Base-by-base conservation (phyloP, 1,284 basidiomycete species). In the Amylostereum areolatum region DNA sequence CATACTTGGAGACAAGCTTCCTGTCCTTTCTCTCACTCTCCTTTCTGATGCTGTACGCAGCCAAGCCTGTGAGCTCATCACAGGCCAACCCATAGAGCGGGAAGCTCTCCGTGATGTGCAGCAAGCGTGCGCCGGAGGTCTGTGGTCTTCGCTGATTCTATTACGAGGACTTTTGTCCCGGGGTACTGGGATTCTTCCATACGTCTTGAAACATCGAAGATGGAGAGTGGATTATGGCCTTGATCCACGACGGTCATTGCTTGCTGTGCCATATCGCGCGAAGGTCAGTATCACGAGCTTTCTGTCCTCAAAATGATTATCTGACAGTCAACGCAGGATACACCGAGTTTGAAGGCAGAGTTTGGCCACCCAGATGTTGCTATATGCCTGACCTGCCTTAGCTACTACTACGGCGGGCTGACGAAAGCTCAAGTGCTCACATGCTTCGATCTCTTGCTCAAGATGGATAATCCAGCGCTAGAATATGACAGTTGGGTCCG, bases 221-320 rank as follows among this genome's bases (percentile, higher is more conserved):
- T 80, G 73, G 71, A 61, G 77, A 24, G 77, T 80, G n/a, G 73
- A 81, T 53, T 80, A 75, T 56, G 78, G 77, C 0, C 65, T 79
- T 12, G 70, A 74, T 48, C 58, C 55, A 3, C 51, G 30, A 7
- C 71, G 78, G 4, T 70, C 78, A 1, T 64, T 71, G 52, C 63
- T 80, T 3, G 77, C 78, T 0, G 77, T 80, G 0, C 77, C 77
- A 1, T 80, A 77, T 52, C 63, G 71, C 27, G 77, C 77, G 0
- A 80, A 80, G 52, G 52, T 53, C 18, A 18, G 6, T 11, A 9
- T 43, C 25, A 33, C 11, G 18, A 18, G 18, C 18, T 18, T 18
- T 18, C 18, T 18, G 18, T 18, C 18, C 18, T 18, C 18, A 18
- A 18, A 18, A 18, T 18, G 34, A 35, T 35, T 9, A n/a, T 35